Evolutionary conservation across 2,329 filamentous ascomycete genomes (phyloP).

Genomic region (Fusarium nanum): DNA sequence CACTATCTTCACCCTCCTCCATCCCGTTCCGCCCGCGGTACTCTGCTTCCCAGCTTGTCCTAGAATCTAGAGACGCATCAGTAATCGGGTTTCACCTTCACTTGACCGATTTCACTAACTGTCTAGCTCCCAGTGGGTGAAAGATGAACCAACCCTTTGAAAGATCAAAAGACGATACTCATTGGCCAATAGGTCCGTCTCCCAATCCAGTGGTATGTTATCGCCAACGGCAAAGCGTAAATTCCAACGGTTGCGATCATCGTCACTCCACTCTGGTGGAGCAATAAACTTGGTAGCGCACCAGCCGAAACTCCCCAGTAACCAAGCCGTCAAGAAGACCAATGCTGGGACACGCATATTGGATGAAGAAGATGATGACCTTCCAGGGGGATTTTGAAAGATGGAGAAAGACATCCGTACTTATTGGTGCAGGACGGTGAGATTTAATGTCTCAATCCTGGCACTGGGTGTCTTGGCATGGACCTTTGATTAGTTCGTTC

Average conservation of each 20-base stretch:
- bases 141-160: too few species aligned
- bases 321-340: fast-evolving
- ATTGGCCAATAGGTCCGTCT: too few species aligned
- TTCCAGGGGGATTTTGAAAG: too few species aligned
- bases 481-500: background rate
- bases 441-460: fast-evolving
- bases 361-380: background rate
- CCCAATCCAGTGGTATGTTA: background rate
- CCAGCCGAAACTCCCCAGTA: fast-evolving
- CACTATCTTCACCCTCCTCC: too few species aligned
- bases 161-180: too few species aligned
- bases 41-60: background rate
- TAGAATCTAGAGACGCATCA: background rate
- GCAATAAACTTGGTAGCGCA: background rate
- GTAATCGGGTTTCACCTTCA: too few species aligned
- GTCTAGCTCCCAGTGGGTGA: too few species aligned
- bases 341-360: background rate
- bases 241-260: fast-evolving
- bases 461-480: fast-evolving
- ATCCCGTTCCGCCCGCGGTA: background rate
- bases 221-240: fast-evolving
- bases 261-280: background rate
- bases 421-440: background rate
- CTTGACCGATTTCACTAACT: too few species aligned
- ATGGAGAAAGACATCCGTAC: background rate